Evolutionary conservation across 495 filamentous ascomycete genomes (phyloP).

Genomic region (Xylaria acuta): DNA sequence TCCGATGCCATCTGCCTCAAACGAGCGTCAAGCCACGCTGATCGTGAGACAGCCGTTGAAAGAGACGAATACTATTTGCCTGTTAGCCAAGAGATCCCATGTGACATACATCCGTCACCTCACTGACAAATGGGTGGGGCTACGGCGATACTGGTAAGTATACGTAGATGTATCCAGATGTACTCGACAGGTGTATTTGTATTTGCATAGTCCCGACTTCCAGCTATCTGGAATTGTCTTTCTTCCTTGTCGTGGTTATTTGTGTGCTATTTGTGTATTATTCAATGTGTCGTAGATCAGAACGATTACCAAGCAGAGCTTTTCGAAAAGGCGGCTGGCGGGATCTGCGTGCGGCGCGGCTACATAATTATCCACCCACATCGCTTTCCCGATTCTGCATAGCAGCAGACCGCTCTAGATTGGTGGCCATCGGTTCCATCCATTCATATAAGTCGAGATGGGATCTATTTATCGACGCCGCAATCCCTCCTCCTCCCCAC

Average conservation of each 20-base stretch:
- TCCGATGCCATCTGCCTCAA: not conserved
- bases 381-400: not conserved
- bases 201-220: not conserved
- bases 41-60: not conserved
- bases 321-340: not conserved
- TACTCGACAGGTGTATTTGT: not conserved
- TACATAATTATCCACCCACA: not conserved
- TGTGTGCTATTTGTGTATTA: not conserved
- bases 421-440: not conserved
- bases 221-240: not conserved
- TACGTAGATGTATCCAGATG: not conserved
- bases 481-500: not conserved
- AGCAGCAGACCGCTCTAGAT: not conserved
- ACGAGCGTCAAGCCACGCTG: not conserved
- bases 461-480: constrained; percentile 1
- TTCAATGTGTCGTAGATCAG: not conserved
- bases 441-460: not conserved
- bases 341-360: constrained; percentile 7
- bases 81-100: not conserved
- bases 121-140: constrained; percentile 5
- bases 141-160: not conserved
- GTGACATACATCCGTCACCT: not conserved
- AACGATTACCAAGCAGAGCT: not conserved
- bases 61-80: not conserved
- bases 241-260: not conserved